These are phyloP conservation scores for Bathelium albidoporum DNA, from an alignment of 495 filamentous ascomycete genomes.

Conservation along the genomic window DNA sequence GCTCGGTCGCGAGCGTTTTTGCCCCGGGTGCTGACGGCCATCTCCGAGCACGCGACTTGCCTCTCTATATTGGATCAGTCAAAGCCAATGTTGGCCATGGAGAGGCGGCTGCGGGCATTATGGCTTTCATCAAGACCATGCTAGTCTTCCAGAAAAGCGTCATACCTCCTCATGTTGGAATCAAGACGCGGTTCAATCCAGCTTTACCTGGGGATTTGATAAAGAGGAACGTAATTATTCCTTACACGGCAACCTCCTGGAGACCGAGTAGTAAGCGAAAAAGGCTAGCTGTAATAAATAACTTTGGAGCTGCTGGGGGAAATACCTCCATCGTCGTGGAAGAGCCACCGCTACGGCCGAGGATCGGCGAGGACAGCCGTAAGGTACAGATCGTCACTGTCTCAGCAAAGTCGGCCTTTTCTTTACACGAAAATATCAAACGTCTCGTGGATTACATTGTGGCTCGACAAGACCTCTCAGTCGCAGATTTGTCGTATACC, in stretches of 20 bases:
- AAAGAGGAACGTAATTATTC: constrained; percentile 29
- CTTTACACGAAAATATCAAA: constrained; percentile 27
- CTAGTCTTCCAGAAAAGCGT: constrained; percentile 29
- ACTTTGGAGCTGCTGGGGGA: constrained; percentile 53
- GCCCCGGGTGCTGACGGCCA: constrained; percentile 15
- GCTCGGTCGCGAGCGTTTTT: constrained; percentile 23
- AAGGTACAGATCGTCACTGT: constrained; percentile 46
- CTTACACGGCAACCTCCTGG: constrained; percentile 23
- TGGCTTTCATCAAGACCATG: constrained; percentile 28
- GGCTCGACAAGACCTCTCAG: constrained; percentile 29
- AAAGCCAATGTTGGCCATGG: constrained; percentile 29
- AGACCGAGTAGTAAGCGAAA: constrained; percentile 4
- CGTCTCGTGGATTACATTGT: constrained; percentile 36
- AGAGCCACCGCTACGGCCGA: constrained; percentile 33
- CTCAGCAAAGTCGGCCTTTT: constrained; percentile 40
- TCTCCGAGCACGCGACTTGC: background rate
- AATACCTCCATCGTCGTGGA: constrained; percentile 48
- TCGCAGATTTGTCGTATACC: constrained; percentile 60
- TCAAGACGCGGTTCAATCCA: constrained; percentile 36
- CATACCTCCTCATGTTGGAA: constrained; percentile 30
- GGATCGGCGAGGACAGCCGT: constrained; percentile 37
- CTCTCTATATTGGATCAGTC: constrained; percentile 23
- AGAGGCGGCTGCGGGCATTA: constrained; percentile 28
- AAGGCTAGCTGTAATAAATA: constrained; percentile 53
- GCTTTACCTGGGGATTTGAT: constrained; percentile 22